phyloP scores from a whole-genome alignment of 116 monocot species.

The Phalaenopsis hybrid region DNA sequence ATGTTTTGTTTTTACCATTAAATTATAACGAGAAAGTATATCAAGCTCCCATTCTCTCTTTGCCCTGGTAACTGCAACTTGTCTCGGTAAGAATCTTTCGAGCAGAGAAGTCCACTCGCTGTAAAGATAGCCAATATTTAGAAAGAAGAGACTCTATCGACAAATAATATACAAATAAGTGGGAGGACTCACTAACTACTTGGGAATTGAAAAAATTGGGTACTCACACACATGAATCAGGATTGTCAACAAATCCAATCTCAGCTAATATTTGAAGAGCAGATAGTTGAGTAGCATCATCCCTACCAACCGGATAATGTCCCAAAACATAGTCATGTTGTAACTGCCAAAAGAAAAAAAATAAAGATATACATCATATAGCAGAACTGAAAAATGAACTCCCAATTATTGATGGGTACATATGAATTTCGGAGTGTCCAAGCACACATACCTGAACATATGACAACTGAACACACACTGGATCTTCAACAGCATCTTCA shows the following conservation, averaged over 20 bases:
- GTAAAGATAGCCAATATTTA: conserved; percentile 13
- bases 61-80: conserved; percentile 87
- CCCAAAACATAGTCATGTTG: conserved; percentile 98
- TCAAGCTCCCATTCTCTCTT: conserved; percentile 93
- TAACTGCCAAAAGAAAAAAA: conserved; percentile 38
- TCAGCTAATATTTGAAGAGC: conserved; percentile 93
- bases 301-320: conserved; percentile 94
- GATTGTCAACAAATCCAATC: conserved; percentile 74
- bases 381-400: conserved; percentile 3
- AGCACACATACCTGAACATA: conserved; percentile 73
- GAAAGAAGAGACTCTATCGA: background rate
- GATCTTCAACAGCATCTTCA: conserved; percentile 89
- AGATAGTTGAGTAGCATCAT: conserved; percentile 93
- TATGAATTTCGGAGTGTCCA: background rate
- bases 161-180: background rate
- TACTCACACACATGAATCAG: conserved; percentile 77
- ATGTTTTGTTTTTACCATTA: conserved; percentile 54
- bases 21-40: conserved; percentile 72
- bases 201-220: background rate
- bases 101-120: conserved; percentile 95
- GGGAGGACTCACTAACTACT: background rate
- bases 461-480: conserved; percentile 94
- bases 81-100: conserved; percentile 93
- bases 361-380: conserved; percentile 9
- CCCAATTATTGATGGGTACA: background rate